Percentiles rank a stretch among this genome's conserved stretches.
These are phyloP conservation scores for Galeopsis tetrahit DNA, from an alignment of 257 asterid genomes.

Conservation along the genomic window DNA sequence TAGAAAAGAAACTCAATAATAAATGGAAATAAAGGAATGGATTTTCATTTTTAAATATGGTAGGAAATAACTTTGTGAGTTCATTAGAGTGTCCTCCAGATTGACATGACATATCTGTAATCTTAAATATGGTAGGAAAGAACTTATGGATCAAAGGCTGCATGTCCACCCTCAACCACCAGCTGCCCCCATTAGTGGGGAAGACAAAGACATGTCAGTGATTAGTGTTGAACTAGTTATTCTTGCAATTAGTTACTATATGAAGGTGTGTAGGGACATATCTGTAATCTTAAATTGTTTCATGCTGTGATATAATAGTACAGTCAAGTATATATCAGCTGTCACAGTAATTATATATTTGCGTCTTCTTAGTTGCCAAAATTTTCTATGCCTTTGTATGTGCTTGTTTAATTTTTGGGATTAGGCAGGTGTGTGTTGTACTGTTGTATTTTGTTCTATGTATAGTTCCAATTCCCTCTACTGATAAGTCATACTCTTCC, in stretches of 20 bases:
- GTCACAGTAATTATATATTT: not conserved
- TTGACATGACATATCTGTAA: too few relatives aligned
- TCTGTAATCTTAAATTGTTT: not conserved
- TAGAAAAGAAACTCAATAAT: not conserved
- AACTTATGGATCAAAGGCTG: not conserved
- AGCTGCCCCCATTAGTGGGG: not conserved
- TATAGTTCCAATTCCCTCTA: not conserved
- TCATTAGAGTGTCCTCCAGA: not conserved
- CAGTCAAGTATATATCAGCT: not conserved
- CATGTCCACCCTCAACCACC: not conserved
- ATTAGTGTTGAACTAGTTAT: not conserved
- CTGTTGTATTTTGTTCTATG: not conserved
- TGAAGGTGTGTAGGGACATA: slow-evolving; percentile 9
- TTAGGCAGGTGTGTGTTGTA: not conserved
- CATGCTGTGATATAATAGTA: not conserved
- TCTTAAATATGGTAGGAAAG: not conserved
- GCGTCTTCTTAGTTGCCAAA: not conserved
- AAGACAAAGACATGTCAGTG: not conserved
- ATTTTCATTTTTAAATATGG: not conserved
- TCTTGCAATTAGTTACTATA: slow-evolving; percentile 1
- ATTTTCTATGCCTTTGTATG: not conserved
- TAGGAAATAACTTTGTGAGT: not conserved
- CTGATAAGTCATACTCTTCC: slow-evolving; percentile 10
- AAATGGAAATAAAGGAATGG: not conserved
- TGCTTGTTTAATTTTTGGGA: not conserved